Evolutionary conservation across 176 grass and related monocot species (phyloP).

Genomic region (Hordeum vulgare): DNA sequence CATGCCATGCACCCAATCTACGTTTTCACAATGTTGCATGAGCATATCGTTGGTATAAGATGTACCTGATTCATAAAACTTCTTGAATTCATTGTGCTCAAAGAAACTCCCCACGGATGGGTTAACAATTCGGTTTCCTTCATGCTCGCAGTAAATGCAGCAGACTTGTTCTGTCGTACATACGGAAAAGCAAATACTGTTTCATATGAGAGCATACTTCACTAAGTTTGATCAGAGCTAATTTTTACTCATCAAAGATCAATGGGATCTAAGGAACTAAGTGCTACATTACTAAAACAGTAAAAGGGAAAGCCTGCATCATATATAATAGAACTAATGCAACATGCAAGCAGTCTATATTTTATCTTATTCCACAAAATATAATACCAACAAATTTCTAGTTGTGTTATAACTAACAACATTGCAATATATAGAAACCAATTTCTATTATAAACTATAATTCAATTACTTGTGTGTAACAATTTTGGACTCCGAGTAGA

Average conservation of each 20-base stretch:
- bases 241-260: background rate
- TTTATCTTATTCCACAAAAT: background rate
- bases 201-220: background rate
- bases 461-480: no score
- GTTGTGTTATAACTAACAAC: background rate
- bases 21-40: background rate
- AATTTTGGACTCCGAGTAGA: no score
- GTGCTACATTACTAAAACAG: background rate
- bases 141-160: background rate
- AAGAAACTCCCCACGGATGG: background rate
- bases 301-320: background rate
- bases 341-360: background rate
- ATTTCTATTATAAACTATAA: background rate
- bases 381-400: background rate
- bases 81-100: background rate
- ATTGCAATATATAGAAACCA: background rate
- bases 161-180: background rate
- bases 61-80: background rate
- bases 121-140: background rate
- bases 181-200: background rate
- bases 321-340: no score
- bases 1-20: background rate
- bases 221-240: background rate
- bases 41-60: background rate
- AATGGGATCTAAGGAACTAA: background rate